These are phyloP conservation scores for Fusarium musae DNA, from an alignment of 2,329 filamentous ascomycete species.

Conservation along the genomic window DNA sequence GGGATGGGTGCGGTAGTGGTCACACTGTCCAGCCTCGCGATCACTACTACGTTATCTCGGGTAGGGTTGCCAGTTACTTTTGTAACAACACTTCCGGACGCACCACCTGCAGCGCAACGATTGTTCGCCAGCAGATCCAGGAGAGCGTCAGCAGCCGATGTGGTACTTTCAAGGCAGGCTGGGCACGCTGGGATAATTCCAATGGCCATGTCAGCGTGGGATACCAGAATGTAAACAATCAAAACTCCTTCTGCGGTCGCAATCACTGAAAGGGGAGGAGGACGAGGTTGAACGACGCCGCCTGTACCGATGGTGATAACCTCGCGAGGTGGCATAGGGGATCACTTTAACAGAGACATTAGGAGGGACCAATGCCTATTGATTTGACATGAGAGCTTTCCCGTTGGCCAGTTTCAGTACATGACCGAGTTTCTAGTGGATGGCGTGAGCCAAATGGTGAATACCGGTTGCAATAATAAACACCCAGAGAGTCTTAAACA, in stretches of 20 bases:
- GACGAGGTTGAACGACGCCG: no score
- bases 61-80: background rate
- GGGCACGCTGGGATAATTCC: background rate
- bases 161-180: background rate
- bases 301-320: background rate
- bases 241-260: background rate
- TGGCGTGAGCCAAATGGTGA: background rate
- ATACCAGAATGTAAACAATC: background rate
- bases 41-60: background rate
- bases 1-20: background rate
- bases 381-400: background rate
- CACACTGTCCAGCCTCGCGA: background rate
- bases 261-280: background rate
- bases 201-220: background rate
- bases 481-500: background rate
- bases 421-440: background rate
- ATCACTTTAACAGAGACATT: no score
- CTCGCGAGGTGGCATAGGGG: no score
- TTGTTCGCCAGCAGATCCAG: background rate
- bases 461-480: background rate
- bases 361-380: no score
- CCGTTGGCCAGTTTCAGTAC: background rate
- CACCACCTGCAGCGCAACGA: background rate
- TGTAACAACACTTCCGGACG: background rate
- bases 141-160: background rate